These are phyloP conservation scores for Teratosphaeria gauchensis DNA, from an alignment of 2,329 filamentous ascomycete species.

Conservation along the genomic window DNA sequence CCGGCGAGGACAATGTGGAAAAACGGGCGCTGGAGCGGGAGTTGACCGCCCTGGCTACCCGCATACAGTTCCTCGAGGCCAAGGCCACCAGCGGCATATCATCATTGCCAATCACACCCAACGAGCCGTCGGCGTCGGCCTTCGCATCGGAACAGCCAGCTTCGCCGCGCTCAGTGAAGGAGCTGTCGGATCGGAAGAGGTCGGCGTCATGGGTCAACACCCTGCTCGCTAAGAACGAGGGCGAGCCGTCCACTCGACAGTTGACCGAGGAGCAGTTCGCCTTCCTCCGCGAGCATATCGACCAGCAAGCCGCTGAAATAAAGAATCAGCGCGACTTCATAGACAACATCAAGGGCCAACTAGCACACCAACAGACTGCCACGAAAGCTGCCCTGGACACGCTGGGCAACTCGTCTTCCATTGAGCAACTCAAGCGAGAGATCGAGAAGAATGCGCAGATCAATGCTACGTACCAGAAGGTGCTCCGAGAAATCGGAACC, in stretches of 20 bases:
- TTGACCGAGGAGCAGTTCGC: slow-evolving; percentile 75
- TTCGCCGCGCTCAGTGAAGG: slow-evolving; percentile 19
- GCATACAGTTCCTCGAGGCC: slow-evolving; percentile 75
- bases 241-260: slow-evolving; percentile 38
- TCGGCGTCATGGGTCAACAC: slow-evolving; percentile 40
- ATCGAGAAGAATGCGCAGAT: slow-evolving; percentile 95
- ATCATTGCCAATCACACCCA: slow-evolving; percentile 68
- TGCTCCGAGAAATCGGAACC: slow-evolving; percentile 88
- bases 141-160: slow-evolving; percentile 38
- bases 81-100: slow-evolving; percentile 46
- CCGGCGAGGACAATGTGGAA: slow-evolving; percentile 63
- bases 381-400: slow-evolving; percentile 72
- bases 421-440: slow-evolving; percentile 82
- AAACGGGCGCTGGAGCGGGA: slow-evolving; percentile 77
- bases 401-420: slow-evolving; percentile 77
- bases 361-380: slow-evolving; percentile 74
- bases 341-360: slow-evolving; percentile 72
- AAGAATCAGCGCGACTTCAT: slow-evolving; percentile 80
- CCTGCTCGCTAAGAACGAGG: slow-evolving; percentile 46
- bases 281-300: slow-evolving; percentile 79
- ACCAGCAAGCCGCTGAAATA: slow-evolving; percentile 87
- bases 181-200: slow-evolving; percentile 18
- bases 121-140: slow-evolving; percentile 50
- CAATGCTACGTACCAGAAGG: slow-evolving; percentile 97
- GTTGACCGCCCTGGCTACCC: slow-evolving; percentile 64